Evolutionary conservation across 176 grass and related monocot species (phyloP).

Genomic region (Rhynchospora breviuscula): DNA sequence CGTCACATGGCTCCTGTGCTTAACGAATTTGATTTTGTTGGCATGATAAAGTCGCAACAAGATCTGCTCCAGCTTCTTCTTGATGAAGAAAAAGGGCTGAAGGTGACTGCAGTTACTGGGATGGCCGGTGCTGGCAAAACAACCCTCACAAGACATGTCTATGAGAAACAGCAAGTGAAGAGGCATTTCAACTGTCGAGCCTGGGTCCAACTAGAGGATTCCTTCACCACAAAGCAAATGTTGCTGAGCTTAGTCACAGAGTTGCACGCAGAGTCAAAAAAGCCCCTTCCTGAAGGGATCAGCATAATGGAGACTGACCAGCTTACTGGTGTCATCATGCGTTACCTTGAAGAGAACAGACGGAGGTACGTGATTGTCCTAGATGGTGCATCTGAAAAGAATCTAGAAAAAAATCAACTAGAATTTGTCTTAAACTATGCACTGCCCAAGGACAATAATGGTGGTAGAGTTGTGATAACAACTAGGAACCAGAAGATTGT

Average conservation of each 20-base stretch:
- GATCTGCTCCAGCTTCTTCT: conserved; percentile 4
- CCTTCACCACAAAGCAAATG: conserved; percentile 1
- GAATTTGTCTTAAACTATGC: background rate
- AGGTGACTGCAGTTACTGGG: background rate
- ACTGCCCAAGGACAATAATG: background rate
- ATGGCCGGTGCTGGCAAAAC: conserved; percentile 18
- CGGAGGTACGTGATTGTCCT: conserved; percentile 7
- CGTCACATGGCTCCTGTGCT: conserved; percentile 6
- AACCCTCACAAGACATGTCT: conserved; percentile 11
- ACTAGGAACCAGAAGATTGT: background rate
- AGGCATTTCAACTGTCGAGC: conserved; percentile 12
- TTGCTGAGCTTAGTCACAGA: conserved; percentile 10
- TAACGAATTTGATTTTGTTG: background rate
- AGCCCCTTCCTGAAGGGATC: background rate
- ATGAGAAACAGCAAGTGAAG: conserved; percentile 16
- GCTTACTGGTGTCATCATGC: background rate
- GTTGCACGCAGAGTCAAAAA: conserved; percentile 5
- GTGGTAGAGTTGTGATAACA: conserved; percentile 11
- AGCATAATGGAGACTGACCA: conserved; percentile 16
- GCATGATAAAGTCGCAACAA: background rate
- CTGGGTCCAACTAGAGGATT: conserved; percentile 9
- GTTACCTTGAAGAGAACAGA: background rate
- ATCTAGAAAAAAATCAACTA: background rate
- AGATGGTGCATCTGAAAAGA: background rate
- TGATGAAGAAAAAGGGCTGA: background rate